A percentile compares a stretch with the other conserved stretches of the same genome.
phyloP scores from a whole-genome alignment of 2,329 filamentous ascomycete genomes.

The Purpureocillium takamizusanense region DNA sequence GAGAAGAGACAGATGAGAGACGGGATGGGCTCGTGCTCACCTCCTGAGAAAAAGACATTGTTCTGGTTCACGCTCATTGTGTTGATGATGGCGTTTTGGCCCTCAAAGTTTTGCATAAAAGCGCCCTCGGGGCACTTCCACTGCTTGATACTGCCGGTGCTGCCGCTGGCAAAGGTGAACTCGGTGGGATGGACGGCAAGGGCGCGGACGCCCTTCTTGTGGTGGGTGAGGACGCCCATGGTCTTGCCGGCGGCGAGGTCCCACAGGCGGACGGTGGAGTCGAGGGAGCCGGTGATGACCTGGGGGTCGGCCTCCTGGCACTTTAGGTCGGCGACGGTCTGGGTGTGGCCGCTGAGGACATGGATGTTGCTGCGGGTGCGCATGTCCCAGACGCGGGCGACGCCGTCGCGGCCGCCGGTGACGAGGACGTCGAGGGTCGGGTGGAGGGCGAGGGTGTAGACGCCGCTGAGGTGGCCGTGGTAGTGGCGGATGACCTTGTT shows the following conservation, averaged over 20 bases:
- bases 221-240: constrained; percentile 91
- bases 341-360: constrained; percentile 83
- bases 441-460: constrained; percentile 89
- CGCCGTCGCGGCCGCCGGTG: constrained; percentile 89
- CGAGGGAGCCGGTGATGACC: constrained; percentile 86
- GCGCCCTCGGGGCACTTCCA: constrained; percentile 98
- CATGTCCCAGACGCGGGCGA: constrained; percentile 97
- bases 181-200: constrained; percentile 81
- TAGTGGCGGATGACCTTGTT: constrained; percentile 98
- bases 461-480: constrained; percentile 91
- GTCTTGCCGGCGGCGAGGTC: constrained; percentile 93
- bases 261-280: constrained; percentile 87
- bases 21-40: constrained; percentile 16
- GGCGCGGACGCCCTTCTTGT: constrained; percentile 92
- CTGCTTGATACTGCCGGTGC: constrained; percentile 92
- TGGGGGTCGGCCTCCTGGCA: constrained; percentile 97
- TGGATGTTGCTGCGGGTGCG: constrained; percentile 92
- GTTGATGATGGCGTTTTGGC: constrained; percentile 95
- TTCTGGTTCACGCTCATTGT: constrained; percentile 88
- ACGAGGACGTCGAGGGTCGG: constrained; percentile 91
- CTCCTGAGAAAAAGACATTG: constrained; percentile 89
- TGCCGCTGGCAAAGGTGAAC: constrained; percentile 92
- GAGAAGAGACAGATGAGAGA: background rate
- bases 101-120: constrained; percentile 99
- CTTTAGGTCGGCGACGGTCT: constrained; percentile 79